phyloP scores from a whole-genome alignment of 768 basidiomycete genomes.

The Auriscalpium vulgare region DNA sequence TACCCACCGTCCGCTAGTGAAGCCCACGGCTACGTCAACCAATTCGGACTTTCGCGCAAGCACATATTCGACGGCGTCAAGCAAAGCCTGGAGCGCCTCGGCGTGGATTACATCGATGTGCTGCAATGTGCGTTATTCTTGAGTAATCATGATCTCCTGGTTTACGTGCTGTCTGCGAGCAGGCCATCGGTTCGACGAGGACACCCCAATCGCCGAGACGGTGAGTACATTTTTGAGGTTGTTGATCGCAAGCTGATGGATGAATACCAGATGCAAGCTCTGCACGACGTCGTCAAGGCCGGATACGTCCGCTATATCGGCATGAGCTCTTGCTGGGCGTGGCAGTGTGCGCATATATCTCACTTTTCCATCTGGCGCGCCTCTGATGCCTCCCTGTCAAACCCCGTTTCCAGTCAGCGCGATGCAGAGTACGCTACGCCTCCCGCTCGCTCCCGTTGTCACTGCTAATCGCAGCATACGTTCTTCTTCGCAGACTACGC shows the following conservation, averaged over 20 bases:
- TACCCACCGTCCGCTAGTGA: slow-evolving; percentile 27
- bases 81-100: slow-evolving; percentile 31
- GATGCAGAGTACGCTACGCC: background rate
- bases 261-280: slow-evolving; percentile 23
- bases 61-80: slow-evolving; percentile 43
- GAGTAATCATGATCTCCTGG: background rate
- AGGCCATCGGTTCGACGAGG: slow-evolving; percentile 23
- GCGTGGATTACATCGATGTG: slow-evolving; percentile 39
- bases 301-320: slow-evolving; percentile 28
- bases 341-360: slow-evolving; percentile 14
- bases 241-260: too few relatives aligned
- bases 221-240: background rate
- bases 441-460: background rate
- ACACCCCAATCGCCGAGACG: slow-evolving; percentile 22
- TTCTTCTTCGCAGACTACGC: background rate
- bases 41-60: slow-evolving; percentile 23
- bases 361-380: background rate
- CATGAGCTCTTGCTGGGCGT: slow-evolving; percentile 19
- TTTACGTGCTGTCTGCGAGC: background rate
- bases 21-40: slow-evolving; percentile 22
- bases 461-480: background rate
- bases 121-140: slow-evolving; percentile 26
- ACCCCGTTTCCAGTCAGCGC: background rate
- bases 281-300: slow-evolving; percentile 29
- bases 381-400: background rate